These are phyloP conservation scores for Alternaria ventricosa DNA, from an alignment of 2,329 filamentous ascomycete species.

Conservation along the genomic window DNA sequence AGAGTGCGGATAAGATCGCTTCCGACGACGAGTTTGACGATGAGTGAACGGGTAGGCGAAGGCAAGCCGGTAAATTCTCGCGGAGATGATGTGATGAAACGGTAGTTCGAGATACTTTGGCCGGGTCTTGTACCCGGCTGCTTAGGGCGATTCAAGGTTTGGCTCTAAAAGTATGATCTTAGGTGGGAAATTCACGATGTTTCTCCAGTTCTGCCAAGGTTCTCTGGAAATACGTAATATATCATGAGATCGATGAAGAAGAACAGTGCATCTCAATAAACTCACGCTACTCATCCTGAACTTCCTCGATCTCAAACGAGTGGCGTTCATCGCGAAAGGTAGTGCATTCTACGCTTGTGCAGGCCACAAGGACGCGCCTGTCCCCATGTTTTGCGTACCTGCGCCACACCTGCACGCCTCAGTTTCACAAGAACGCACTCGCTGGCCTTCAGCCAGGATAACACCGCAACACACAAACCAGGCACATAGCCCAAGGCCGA, in stretches of 20 bases:
- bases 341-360: background rate
- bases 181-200: background rate
- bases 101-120: background rate
- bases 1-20: slow-evolving; percentile 12
- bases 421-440: background rate
- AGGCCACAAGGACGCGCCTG: background rate
- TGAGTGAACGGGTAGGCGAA: slow-evolving; percentile 7
- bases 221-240: background rate
- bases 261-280: background rate
- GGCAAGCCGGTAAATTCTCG: slow-evolving; percentile 1
- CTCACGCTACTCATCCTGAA: background rate
- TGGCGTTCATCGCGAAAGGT: background rate
- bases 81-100: background rate
- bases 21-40: slow-evolving; percentile 26
- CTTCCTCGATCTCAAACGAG: background rate
- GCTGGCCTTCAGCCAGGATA: background rate
- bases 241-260: background rate
- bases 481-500: background rate
- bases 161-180: background rate
- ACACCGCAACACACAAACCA: background rate
- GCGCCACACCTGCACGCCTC: slow-evolving; percentile 9
- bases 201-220: background rate
- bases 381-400: slow-evolving; percentile 1
- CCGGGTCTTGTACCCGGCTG: background rate
- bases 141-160: background rate